Conservation (phyloP, 2,329 filamentous ascomycete species). For the Arachnomyces sp. region DNA sequence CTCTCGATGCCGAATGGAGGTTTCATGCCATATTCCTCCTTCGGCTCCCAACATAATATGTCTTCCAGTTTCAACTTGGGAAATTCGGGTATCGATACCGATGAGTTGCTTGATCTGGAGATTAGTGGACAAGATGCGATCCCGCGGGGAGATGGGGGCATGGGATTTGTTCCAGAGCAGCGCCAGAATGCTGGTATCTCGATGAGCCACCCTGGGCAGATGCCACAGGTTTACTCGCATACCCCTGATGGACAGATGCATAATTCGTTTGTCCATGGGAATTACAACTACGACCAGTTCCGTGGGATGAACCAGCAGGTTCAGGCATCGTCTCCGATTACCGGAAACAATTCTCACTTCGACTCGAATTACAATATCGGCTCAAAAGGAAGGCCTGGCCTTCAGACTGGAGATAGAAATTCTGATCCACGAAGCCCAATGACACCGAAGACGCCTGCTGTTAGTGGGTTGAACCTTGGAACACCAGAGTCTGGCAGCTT, state of each 20-base stretch:
- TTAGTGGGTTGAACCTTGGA: slow-evolving; percentile 63
- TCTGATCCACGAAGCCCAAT: slow-evolving; percentile 67
- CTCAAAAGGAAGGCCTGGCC: slow-evolving; percentile 50
- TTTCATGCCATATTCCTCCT: slow-evolving; percentile 49
- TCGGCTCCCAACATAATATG: slow-evolving; percentile 55
- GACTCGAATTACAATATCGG: slow-evolving; percentile 52
- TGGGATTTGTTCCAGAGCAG: slow-evolving; percentile 43
- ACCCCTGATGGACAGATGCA: slow-evolving; percentile 89
- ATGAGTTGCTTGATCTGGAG: slow-evolving; percentile 68
- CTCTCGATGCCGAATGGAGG: slow-evolving; percentile 57
- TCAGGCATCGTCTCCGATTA: slow-evolving; percentile 24
- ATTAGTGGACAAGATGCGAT: slow-evolving; percentile 34
- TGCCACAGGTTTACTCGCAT: slow-evolving; percentile 71
- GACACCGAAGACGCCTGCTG: slow-evolving; percentile 74
- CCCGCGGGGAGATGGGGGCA: slow-evolving; percentile 22
- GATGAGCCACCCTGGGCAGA: slow-evolving; percentile 58
- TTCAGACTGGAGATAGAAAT: slow-evolving; percentile 63
- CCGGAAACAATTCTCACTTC: slow-evolving; percentile 35
- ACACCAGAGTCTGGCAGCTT: slow-evolving; percentile 65
- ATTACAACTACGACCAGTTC: slow-evolving; percentile 70
- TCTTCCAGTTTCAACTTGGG: slow-evolving; percentile 67
- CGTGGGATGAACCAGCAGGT: slow-evolving; percentile 54
- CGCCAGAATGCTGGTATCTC: slow-evolving; percentile 44
- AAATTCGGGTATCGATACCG: slow-evolving; percentile 73
- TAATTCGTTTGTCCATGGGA: slow-evolving; percentile 70